phyloP scores from a whole-genome alignment of 257 asterid species.

The Solanum pennellii region DNA sequence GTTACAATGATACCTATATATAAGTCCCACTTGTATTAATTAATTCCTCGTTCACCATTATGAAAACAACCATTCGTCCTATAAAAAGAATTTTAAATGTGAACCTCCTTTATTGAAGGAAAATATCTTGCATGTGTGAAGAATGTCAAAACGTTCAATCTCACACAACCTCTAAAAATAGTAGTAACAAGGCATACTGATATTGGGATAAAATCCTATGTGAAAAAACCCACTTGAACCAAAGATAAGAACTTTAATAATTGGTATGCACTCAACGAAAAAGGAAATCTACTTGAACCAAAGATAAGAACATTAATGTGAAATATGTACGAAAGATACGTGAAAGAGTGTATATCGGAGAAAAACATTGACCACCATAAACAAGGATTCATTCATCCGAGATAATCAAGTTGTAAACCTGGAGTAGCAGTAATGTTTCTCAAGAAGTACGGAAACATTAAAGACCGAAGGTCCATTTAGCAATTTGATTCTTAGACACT shows the following conservation, averaged over 20 bases:
- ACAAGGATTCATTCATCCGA: conserved; percentile 1
- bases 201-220: neutral
- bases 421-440: neutral
- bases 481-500: no score
- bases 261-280: neutral
- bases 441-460: neutral
- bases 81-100: neutral
- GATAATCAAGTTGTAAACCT: neutral
- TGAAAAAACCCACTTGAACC: neutral
- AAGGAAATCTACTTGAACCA: neutral
- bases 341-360: neutral
- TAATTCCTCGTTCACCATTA: neutral
- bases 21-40: neutral
- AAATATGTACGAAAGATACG: neutral
- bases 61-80: neutral
- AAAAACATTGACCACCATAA: neutral
- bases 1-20: no score
- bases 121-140: neutral
- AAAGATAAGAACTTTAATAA: neutral
- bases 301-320: neutral
- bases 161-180: neutral
- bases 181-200: neutral
- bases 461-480: neutral
- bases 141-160: neutral
- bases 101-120: neutral